A percentile compares a stretch with the other conserved stretches of the same genome.
Conservation (phyloP, 1,139 yeast genomes). For the Kodamaea fungicola region DNA sequence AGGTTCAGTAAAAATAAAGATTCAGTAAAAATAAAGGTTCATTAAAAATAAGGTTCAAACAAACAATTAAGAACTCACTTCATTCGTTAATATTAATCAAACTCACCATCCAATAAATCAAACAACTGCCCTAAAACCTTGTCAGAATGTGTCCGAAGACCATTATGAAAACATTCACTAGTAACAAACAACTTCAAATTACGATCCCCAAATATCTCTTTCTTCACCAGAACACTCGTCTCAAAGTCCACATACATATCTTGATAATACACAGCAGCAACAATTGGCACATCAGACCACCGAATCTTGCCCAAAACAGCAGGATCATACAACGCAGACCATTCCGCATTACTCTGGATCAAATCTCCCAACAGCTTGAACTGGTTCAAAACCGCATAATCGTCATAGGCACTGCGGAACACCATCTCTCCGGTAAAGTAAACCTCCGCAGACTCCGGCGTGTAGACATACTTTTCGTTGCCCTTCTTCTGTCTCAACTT, state of each 20-base stretch:
- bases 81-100: too few species aligned
- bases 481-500: slow-evolving; percentile 29
- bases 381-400: slow-evolving; percentile 39
- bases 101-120: slow-evolving; percentile 38
- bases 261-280: slow-evolving; percentile 46
- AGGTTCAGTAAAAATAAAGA: too few species aligned
- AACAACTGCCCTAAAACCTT: slow-evolving; percentile 40
- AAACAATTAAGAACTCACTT: too few species aligned
- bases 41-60: too few species aligned
- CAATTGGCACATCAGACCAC: slow-evolving; percentile 45
- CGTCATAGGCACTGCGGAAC: slow-evolving; percentile 47
- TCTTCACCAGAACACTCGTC: slow-evolving; percentile 32
- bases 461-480: slow-evolving; percentile 24
- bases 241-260: slow-evolving; percentile 57
- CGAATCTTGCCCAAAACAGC: slow-evolving; percentile 23
- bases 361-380: slow-evolving; percentile 40
- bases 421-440: slow-evolving; percentile 61
- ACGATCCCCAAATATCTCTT: slow-evolving; percentile 24
- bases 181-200: slow-evolving; percentile 43
- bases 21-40: too few species aligned
- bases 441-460: slow-evolving; percentile 16
- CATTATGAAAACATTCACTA: slow-evolving; percentile 53
- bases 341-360: slow-evolving; percentile 36
- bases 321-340: slow-evolving; percentile 43
- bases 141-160: slow-evolving; percentile 42